Conservation (phyloP, 768 basidiomycete species). For the Mrakia blollopis region DNA sequence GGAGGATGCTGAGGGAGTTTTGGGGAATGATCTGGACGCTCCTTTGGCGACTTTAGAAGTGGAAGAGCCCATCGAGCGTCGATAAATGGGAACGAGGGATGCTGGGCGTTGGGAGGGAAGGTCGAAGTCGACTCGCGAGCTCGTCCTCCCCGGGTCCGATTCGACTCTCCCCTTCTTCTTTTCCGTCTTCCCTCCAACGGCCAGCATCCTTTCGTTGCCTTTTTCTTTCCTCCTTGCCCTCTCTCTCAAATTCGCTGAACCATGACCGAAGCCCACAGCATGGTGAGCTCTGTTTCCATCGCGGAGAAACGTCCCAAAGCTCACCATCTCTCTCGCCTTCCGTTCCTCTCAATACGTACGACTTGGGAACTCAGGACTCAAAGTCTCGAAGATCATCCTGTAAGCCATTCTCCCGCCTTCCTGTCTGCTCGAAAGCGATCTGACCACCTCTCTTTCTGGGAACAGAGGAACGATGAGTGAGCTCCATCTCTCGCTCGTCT, state of each 20-base stretch:
- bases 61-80: neutral
- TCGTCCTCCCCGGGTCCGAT: neutral
- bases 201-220: no score
- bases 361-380: constrained; percentile 23
- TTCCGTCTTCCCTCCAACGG: neutral
- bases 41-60: neutral
- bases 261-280: no score
- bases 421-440: neutral
- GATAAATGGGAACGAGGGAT: neutral
- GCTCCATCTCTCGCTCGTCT: neutral
- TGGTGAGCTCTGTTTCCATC: no score
- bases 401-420: neutral
- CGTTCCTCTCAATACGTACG: constrained; percentile 9
- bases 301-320: no score
- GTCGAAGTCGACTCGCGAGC: neutral
- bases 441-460: neutral
- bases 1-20: neutral
- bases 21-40: neutral
- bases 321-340: no score
- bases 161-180: neutral
- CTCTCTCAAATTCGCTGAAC: no score
- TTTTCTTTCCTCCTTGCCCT: no score
- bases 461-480: constrained; percentile 8
- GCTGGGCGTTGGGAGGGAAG: neutral
- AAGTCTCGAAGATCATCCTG: constrained; percentile 29